These are phyloP conservation scores for Aspergillus fumigatiaffinis DNA, from an alignment of 2,329 filamentous ascomycete genomes.

Conservation along the genomic window DNA sequence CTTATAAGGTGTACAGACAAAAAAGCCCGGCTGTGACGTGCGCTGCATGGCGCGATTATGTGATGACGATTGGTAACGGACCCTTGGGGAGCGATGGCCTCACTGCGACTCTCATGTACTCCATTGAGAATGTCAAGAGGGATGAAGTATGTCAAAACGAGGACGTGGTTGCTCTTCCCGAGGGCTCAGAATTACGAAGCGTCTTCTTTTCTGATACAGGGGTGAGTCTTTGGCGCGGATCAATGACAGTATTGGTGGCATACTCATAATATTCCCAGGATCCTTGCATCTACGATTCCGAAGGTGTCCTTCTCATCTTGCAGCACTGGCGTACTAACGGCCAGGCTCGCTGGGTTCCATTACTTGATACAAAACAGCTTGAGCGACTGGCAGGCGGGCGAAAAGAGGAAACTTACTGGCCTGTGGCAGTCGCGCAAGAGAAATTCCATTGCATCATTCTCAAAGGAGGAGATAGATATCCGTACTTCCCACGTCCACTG, in stretches of 20 bases:
- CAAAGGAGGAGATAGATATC: conserved; percentile 88
- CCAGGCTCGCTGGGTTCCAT: conserved; percentile 84
- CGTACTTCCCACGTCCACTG: conserved; percentile 85
- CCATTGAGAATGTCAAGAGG: conserved; percentile 88
- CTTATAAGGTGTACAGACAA: conserved; percentile 82
- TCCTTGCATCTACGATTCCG: conserved; percentile 92
- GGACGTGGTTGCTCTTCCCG: conserved; percentile 80
- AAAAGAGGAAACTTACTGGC: conserved; percentile 90
- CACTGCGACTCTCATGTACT: conserved; percentile 71
- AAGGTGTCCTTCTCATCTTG: conserved; percentile 80
- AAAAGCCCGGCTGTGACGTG: conserved; percentile 94
- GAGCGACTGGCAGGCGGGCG: conserved; percentile 77
- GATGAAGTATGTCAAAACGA: conserved; percentile 94
- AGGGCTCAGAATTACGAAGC: conserved; percentile 67
- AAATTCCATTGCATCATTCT: conserved; percentile 99
- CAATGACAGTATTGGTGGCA: neutral
- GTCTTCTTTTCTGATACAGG: conserved; percentile 91
- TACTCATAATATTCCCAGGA: conserved; percentile 52
- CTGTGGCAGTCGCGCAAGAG: conserved; percentile 83
- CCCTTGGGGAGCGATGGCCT: conserved; percentile 74
- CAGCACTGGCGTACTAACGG: conserved; percentile 85
- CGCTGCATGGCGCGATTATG: conserved; percentile 90
- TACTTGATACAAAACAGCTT: conserved; percentile 83
- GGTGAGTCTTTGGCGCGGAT: conserved; percentile 47
- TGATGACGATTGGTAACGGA: conserved; percentile 94